A percentile compares a stretch with the other conserved stretches of the same genome.
Evolutionary conservation across 2,329 filamentous ascomycete genomes (phyloP).

Genomic region (Thielaviopsis ethacetica): DNA sequence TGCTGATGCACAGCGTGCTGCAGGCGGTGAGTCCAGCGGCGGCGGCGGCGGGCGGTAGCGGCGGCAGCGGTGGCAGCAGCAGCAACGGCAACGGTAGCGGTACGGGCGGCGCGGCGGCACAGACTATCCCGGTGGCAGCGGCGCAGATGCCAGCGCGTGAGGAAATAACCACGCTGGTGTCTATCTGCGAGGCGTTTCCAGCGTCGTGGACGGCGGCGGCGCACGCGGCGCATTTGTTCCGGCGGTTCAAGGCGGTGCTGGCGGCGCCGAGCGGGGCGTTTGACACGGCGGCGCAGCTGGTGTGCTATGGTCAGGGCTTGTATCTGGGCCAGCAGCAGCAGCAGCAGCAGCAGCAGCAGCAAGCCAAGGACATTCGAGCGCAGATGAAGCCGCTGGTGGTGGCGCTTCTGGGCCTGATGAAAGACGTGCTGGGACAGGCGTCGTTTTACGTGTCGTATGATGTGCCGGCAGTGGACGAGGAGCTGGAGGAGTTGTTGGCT

Average conservation of each 20-base stretch:
- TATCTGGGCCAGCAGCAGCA: background rate
- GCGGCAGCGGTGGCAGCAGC: background rate
- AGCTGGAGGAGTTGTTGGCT: background rate
- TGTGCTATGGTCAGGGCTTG: conserved; percentile 8
- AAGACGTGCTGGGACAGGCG: conserved; percentile 20
- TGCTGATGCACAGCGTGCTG: conserved; percentile 21
- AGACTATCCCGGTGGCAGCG: background rate
- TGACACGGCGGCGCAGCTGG: conserved; percentile 11
- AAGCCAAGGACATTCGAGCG: conserved; percentile 13
- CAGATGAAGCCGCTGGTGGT: conserved; percentile 12
- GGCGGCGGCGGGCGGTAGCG: background rate
- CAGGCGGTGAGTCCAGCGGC: background rate
- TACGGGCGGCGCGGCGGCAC: conserved; percentile 15
- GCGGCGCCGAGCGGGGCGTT: conserved; percentile 10
- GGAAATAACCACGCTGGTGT: conserved; percentile 20
- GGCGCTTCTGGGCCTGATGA: conserved; percentile 17
- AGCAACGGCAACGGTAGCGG: background rate
- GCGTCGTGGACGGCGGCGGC: conserved; percentile 21
- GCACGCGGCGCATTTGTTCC: conserved; percentile 21
- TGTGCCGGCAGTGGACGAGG: background rate
- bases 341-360: background rate
- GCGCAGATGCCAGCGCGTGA: conserved; percentile 17
- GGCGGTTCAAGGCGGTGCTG: conserved; percentile 15
- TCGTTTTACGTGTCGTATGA: conserved; percentile 14
- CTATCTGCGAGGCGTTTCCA: conserved; percentile 24